A percentile compares a stretch with the other conserved stretches of the same genome.
Evolutionary conservation across 805 yeast genomes (phyloP).

Genomic region (Lipomyces chichibuensis): DNA sequence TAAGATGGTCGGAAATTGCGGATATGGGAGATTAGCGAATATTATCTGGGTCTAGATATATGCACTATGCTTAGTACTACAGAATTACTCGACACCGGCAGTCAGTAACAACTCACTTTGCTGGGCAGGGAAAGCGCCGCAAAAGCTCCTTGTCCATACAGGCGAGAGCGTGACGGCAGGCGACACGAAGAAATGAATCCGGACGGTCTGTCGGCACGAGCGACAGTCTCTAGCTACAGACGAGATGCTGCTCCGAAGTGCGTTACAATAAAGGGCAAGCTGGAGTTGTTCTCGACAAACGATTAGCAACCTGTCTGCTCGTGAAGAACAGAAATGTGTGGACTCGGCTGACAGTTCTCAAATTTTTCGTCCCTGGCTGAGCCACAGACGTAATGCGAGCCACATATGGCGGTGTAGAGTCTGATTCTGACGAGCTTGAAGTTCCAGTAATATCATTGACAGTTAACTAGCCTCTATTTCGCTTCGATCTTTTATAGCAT

Average conservation of each 20-base stretch:
- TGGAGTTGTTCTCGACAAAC: background rate
- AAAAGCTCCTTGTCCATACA: slow-evolving; percentile 46
- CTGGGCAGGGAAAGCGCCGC: slow-evolving; percentile 45
- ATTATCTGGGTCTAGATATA: slow-evolving; percentile 22
- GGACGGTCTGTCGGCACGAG: background rate
- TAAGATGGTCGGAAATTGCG: background rate
- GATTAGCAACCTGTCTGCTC: background rate
- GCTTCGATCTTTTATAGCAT: background rate
- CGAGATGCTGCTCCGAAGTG: background rate
- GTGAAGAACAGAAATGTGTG: background rate
- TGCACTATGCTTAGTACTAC: background rate
- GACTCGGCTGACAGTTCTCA: background rate
- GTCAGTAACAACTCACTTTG: slow-evolving; percentile 36
- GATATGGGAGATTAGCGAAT: background rate
- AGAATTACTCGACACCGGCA: background rate
- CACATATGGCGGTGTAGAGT: background rate
- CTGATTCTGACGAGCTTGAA: background rate
- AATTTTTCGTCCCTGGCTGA: slow-evolving; percentile 7
- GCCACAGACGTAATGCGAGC: slow-evolving; percentile 10
- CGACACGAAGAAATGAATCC: background rate
- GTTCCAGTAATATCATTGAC: background rate
- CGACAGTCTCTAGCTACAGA: background rate
- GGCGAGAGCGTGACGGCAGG: slow-evolving; percentile 12
- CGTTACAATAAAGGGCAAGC: background rate
- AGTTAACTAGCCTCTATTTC: background rate